Conservation (phyloP, 805 yeast species). For the Wickerhamiella occidentalis region DNA sequence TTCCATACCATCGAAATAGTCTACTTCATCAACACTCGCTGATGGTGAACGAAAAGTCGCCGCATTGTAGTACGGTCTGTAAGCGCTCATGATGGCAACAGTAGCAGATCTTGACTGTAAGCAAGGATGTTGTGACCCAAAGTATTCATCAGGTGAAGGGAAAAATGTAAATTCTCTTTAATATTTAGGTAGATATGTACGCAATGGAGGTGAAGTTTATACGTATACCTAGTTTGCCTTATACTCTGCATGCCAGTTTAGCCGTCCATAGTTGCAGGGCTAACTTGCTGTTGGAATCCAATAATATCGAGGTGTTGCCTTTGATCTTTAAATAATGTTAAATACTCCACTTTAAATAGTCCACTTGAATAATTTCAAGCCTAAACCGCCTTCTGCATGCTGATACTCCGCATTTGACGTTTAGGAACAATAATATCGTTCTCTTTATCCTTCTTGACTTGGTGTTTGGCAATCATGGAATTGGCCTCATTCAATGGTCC, state of each 20-base stretch:
- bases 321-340: background rate
- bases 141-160: no score
- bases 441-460: constrained; percentile 17
- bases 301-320: no score
- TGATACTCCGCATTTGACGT: constrained; percentile 22
- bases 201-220: no score
- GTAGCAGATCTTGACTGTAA: background rate
- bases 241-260: no score
- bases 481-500: constrained; percentile 18
- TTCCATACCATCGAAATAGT: constrained; percentile 27
- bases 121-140: background rate
- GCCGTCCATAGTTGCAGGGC: no score
- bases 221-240: no score
- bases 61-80: constrained; percentile 60
- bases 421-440: constrained; percentile 19
- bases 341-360: no score
- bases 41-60: constrained; percentile 42
- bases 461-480: constrained; percentile 10
- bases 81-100: constrained; percentile 2
- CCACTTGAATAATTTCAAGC: background rate
- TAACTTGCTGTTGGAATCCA: no score
- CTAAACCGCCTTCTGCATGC: constrained; percentile 10
- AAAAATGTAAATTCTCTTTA: no score
- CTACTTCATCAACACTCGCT: constrained; percentile 24
- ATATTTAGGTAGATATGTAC: no score